Percentiles rank a stretch among this genome's conserved stretches.
Evolutionary conservation across 345 rosid genomes (phyloP).

Genomic region (Toxicodendron radicans): DNA sequence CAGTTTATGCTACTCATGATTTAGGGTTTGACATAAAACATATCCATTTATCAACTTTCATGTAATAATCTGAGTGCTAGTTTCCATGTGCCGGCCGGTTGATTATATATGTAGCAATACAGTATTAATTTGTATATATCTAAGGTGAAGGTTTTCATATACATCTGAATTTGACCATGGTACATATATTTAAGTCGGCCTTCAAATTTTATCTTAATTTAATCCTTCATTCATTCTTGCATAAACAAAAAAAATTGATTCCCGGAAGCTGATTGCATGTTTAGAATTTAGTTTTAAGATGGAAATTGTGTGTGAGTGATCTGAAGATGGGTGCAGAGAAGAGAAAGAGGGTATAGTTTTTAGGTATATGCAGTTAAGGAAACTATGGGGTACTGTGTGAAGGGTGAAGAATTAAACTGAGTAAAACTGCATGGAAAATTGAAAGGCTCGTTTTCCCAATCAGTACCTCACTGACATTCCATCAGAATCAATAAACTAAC

Average conservation of each 20-base stretch:
- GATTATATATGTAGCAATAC: not conserved
- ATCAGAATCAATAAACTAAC: constrained; percentile 44
- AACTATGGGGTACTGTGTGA: constrained; percentile 6
- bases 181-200: not conserved
- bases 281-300: not conserved
- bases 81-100: not conserved
- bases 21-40: constrained; percentile 11
- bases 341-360: constrained; percentile 6
- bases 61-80: not conserved
- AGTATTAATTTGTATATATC: not conserved
- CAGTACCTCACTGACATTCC: constrained; percentile 67
- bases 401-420: constrained; percentile 18
- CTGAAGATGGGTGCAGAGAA: not conserved
- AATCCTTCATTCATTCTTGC: not conserved
- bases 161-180: not conserved
- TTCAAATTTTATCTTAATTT: not conserved
- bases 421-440: constrained; percentile 34
- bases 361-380: constrained; percentile 12
- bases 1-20: not conserved
- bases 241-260: not conserved
- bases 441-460: constrained; percentile 49
- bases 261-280: not conserved
- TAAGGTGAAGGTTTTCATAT: not conserved
- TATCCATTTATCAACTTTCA: not conserved
- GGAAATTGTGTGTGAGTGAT: no score